These are phyloP conservation scores for Phialophora verrucosa DNA, from an alignment of 2,329 filamentous ascomycete genomes.

Conservation along the genomic window DNA sequence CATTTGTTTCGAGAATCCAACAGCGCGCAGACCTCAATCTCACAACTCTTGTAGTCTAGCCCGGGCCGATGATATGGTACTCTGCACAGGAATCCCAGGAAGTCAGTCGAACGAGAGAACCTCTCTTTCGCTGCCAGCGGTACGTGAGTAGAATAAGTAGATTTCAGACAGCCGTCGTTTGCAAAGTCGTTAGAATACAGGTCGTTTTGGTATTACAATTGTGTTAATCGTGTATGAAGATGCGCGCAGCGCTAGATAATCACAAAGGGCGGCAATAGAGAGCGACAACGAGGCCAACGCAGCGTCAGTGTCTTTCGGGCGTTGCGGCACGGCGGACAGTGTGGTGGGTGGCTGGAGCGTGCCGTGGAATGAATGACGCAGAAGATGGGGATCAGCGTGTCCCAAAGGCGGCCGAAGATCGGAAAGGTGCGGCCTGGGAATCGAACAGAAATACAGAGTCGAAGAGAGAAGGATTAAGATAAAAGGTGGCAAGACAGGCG, in stretches of 20 bases:
- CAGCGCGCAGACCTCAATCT: neutral
- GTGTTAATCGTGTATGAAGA: constrained; percentile 26
- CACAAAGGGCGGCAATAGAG: constrained; percentile 24
- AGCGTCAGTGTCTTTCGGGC: constrained; percentile 10
- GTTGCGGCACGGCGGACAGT: constrained; percentile 25
- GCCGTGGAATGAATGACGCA: constrained; percentile 36
- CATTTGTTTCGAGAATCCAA: constrained; percentile 24
- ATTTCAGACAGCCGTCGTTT: constrained; percentile 14
- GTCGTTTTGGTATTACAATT: constrained; percentile 27
- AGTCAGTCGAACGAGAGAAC: neutral
- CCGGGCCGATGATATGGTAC: neutral
- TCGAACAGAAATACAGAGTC: constrained; percentile 25
- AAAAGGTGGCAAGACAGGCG: constrained; percentile 23
- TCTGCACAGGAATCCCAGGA: neutral
- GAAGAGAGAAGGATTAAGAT: constrained; percentile 26
- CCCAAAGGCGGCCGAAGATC: constrained; percentile 20
- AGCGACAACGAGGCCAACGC: constrained; percentile 17
- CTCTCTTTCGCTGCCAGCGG: neutral
- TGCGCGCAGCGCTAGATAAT: constrained; percentile 32
- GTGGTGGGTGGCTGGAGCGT: constrained; percentile 12
- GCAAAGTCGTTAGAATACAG: constrained; percentile 11
- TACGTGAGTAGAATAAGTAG: constrained; percentile 7
- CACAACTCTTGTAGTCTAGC: constrained; percentile 2
- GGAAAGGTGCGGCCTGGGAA: constrained; percentile 7
- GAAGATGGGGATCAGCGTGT: constrained; percentile 30